Evolutionary conservation across 495 filamentous ascomycete species (phyloP).

Genomic region (Endocarpon pusillum): DNA sequence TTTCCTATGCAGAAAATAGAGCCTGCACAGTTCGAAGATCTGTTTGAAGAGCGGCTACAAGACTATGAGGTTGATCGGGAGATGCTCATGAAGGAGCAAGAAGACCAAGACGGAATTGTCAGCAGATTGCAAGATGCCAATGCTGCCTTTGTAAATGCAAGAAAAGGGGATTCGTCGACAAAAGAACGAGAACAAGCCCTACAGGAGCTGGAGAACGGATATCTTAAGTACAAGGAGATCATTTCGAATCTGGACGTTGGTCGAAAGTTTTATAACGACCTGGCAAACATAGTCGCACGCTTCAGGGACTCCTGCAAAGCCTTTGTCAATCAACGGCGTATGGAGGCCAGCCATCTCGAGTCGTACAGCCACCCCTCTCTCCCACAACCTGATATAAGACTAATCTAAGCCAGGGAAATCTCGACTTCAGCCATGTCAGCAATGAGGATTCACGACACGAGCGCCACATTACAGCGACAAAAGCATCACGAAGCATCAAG

Average conservation of each 20-base stretch:
- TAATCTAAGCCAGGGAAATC: constrained; percentile 33
- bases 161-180: constrained; percentile 53
- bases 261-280: constrained; percentile 91
- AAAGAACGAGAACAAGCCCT: constrained; percentile 70
- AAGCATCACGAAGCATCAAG: constrained; percentile 17
- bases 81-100: constrained; percentile 48
- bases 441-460: constrained; percentile 35
- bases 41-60: constrained; percentile 68
- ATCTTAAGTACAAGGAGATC: constrained; percentile 88
- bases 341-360: constrained; percentile 67
- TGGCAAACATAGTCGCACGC: constrained; percentile 63
- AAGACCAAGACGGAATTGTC: constrained; percentile 58
- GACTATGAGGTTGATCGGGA: constrained; percentile 64
- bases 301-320: constrained; percentile 62
- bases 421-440: constrained; percentile 44
- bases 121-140: constrained; percentile 57
- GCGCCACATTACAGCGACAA: constrained; percentile 16
- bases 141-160: constrained; percentile 50
- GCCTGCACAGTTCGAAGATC: constrained; percentile 73
- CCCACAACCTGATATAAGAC: not conserved
- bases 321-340: constrained; percentile 63
- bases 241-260: constrained; percentile 76
- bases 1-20: constrained; percentile 72
- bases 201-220: constrained; percentile 81
- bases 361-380: constrained; percentile 25